These are phyloP conservation scores for Silybum marianum DNA, from an alignment of 129 eudicot genomes.

Conservation along the genomic window DNA sequence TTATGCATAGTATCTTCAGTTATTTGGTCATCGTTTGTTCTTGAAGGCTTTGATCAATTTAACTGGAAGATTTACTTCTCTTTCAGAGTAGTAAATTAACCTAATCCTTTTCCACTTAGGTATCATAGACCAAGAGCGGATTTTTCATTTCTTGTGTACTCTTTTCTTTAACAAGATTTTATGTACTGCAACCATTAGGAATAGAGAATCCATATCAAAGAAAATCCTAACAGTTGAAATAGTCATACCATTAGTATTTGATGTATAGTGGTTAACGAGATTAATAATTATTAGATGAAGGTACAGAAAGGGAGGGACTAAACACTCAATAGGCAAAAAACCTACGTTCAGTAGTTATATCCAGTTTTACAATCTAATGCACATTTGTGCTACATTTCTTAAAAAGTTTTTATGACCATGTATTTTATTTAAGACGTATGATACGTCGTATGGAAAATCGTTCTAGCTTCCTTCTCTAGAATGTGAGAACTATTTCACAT, in stretches of 20 bases:
- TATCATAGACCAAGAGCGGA: neutral
- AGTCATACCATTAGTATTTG: conserved; percentile 1
- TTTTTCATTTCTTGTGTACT: neutral
- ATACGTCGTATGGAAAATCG: neutral
- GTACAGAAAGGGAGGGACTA: conserved; percentile 16
- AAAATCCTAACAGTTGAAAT: neutral
- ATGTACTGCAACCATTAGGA: neutral
- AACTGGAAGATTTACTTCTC: neutral
- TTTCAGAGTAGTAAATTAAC: neutral
- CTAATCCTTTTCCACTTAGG: neutral
- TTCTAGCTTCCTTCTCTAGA: neutral
- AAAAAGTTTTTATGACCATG: neutral
- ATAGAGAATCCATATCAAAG: neutral
- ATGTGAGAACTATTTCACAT: neutral
- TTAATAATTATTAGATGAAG: neutral
- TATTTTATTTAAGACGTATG: too few species aligned
- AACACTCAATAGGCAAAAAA: conserved; percentile 6
- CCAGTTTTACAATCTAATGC: neutral
- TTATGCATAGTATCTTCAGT: neutral
- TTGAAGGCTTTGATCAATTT: neutral
- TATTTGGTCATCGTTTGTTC: neutral
- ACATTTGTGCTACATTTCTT: neutral
- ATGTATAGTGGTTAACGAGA: conserved; percentile 5
- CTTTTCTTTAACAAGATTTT: neutral
- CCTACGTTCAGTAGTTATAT: neutral